phyloP scores from a whole-genome alignment of 129 eudicot genomes.

The Solidago caesia region DNA sequence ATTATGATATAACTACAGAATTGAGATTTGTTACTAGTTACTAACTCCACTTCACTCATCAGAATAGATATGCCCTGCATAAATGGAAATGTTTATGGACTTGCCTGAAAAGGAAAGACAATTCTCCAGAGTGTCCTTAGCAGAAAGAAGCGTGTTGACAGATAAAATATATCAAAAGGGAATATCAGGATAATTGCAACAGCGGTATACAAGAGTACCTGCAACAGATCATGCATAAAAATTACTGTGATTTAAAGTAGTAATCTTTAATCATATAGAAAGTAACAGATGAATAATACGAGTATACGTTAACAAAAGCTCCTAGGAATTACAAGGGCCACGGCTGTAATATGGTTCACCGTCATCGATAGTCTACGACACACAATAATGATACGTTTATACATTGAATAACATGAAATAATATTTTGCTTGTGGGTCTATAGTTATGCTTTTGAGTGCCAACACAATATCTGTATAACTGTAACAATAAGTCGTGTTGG shows the following conservation, averaged over 20 bases:
- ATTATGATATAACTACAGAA: not conserved
- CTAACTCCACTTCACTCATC: constrained; percentile 10
- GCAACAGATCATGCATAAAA: constrained; percentile 37
- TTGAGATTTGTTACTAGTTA: not conserved
- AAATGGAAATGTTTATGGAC: constrained; percentile 33
- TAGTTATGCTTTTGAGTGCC: constrained; percentile 3
- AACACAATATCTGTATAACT: not conserved
- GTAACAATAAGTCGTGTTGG: not conserved
- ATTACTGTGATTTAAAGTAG: constrained; percentile 18
- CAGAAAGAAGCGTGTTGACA: constrained; percentile 90
- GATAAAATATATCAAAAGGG: constrained; percentile 92
- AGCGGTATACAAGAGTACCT: constrained; percentile 88
- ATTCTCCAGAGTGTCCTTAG: constrained; percentile 92
- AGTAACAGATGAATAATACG: not conserved
- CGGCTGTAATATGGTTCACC: not conserved
- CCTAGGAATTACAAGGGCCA: not conserved
- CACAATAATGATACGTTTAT: not conserved
- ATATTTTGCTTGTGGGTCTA: not conserved
- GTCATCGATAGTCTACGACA: not conserved
- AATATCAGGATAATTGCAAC: constrained; percentile 67
- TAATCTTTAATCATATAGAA: constrained; percentile 16
- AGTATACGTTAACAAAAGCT: not conserved
- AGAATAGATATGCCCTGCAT: not conserved
- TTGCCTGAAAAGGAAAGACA: constrained; percentile 90
- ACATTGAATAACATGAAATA: constrained; percentile 1